Base-by-base conservation (phyloP, 2,329 filamentous ascomycete genomes). In the Plectosphaerella plurivora region DNA sequence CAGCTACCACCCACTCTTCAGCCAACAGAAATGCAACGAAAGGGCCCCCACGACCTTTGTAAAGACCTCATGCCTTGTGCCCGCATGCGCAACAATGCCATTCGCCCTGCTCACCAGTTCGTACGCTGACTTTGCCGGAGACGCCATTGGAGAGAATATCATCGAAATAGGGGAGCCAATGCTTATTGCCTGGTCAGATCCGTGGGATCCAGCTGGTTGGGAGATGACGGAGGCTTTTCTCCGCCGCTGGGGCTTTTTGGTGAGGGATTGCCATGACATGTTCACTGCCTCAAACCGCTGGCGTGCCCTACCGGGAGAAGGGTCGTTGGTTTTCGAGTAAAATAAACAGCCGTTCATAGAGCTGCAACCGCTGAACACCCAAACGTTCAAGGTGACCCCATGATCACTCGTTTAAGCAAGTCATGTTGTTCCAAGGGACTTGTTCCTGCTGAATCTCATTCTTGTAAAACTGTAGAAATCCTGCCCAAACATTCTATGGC, bases 201-300 rank as follows among this genome's bases (percentile, higher is more conserved):
- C 73, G 10, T 75, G 72, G 65, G 53, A 63, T 25, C 51, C 65
- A 2, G 53, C 60, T 5, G 69, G 67, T 41, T 76, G 73, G 73
- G 73, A 76, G 57, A 57, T 74, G 4, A 73, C 66, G 0, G 64
- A 69, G 49, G 60, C 62, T 2, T 76, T 76, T 57, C 57, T 67
- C 49, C 55, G 56, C 25, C 65, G 63, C 48, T 77, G 69, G 67
- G 62, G 61, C 5, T 72, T 65, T 50, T 59, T 76, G 22, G 54
- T 76, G 6, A 53, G 60, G 24, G 71, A 68, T 9, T 77, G 73
- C 53, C 56, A 49, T 15, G 57, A 61, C 39, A 65, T 73, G 47
- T 52, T 73, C 33, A 58, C 58, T 20, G 65, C 64, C 16, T 75
- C 72, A 6, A 74, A 76, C 59, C 52, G 59, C 18, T 76, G 73